phyloP scores from a whole-genome alignment of 768 basidiomycete species.

The Hydnomerulius pinastri region DNA sequence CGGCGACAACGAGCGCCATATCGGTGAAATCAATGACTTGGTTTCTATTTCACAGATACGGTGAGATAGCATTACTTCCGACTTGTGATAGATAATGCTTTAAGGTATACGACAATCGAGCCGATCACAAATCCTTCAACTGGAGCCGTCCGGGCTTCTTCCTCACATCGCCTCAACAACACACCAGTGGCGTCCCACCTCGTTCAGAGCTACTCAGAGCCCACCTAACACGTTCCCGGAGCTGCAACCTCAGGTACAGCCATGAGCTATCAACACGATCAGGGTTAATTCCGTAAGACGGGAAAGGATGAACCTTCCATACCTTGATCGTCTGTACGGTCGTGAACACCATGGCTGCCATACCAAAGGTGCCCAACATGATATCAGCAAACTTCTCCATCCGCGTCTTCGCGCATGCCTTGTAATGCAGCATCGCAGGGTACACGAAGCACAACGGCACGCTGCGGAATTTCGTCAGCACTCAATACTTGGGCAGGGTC shows the following conservation, averaged over 20 bases:
- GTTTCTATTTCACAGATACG: neutral
- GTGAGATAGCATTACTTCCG: neutral
- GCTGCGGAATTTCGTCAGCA: constrained; percentile 41
- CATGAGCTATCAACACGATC: constrained; percentile 53
- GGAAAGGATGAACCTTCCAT: constrained; percentile 22
- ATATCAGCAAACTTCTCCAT: constrained; percentile 70
- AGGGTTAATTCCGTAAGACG: constrained; percentile 8
- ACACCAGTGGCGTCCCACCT: neutral
- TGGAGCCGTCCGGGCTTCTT: neutral
- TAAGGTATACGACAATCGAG: neutral
- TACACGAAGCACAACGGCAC: constrained; percentile 94
- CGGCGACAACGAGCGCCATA: neutral
- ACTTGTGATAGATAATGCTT: neutral
- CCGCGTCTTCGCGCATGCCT: constrained; percentile 74
- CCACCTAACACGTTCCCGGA: constrained; percentile 32
- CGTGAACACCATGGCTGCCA: constrained; percentile 73
- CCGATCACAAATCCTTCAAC: neutral
- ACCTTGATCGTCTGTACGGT: constrained; percentile 77
- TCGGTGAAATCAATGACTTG: no score
- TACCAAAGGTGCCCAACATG: constrained; percentile 73
- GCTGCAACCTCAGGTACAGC: constrained; percentile 45
- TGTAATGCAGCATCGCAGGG: constrained; percentile 91
- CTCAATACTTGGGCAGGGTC: neutral
- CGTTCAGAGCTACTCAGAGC: constrained; percentile 3
- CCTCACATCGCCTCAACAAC: neutral